Percentiles rank a stretch among this genome's conserved stretches.
These are phyloP conservation scores for Eugenia klotzschiana DNA, from an alignment of 441 rosid species.

Conservation along the genomic window DNA sequence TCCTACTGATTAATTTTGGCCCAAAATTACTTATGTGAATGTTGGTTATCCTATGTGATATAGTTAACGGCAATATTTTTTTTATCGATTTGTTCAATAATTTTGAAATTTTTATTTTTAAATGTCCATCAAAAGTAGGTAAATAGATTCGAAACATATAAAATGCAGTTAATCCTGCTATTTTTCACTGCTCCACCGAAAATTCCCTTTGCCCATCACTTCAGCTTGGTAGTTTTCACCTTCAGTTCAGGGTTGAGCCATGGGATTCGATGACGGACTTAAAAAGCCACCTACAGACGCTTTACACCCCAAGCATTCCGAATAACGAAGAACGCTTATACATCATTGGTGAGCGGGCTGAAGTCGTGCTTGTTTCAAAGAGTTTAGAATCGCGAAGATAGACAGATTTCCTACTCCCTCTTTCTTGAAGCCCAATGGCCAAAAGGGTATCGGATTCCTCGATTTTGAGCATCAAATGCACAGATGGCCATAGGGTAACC, in stretches of 20 bases:
- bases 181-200: neutral
- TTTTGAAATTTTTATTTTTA: no score
- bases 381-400: no score
- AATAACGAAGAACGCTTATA: neutral
- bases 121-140: no score
- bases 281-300: neutral
- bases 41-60: no score
- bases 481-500: no score
- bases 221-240: neutral
- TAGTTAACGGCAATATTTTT: no score
- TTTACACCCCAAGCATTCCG: neutral
- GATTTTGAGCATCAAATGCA: neutral
- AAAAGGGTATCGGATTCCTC: neutral
- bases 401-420: neutral
- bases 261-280: accelerated
- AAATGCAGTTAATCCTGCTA: no score
- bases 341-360: neutral
- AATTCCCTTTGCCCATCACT: neutral
- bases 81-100: no score
- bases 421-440: neutral
- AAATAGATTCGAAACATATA: no score
- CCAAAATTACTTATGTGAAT: no score
- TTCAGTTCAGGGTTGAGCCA: accelerated
- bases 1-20: no score
- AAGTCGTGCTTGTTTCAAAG: neutral